These are phyloP conservation scores for Aquilaria sinensis DNA, from an alignment of 345 rosid genomes.

Conservation along the genomic window DNA sequence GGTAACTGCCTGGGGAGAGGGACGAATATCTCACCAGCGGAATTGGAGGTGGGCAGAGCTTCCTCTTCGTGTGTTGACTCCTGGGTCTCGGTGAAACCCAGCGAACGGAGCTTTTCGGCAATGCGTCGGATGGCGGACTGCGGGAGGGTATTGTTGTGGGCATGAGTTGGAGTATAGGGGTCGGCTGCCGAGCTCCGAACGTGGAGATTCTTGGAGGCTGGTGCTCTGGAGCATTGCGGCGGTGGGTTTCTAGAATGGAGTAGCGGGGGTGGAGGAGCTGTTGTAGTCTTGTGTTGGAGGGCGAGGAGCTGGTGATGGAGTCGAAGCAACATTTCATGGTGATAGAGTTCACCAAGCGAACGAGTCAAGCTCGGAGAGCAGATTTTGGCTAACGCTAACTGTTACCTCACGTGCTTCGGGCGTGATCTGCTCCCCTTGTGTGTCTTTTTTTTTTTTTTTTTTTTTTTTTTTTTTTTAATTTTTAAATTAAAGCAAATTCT, in stretches of 20 bases:
- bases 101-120: slow-evolving; percentile 91
- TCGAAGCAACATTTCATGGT: slow-evolving; percentile 41
- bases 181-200: slow-evolving; percentile 27
- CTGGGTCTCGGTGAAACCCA: slow-evolving; percentile 52
- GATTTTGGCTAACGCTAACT: too few relatives aligned
- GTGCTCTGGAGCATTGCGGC: slow-evolving; percentile 12
- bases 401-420: too few relatives aligned
- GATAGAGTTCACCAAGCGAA: too few relatives aligned
- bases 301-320: slow-evolving; percentile 19
- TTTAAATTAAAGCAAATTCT: too few relatives aligned
- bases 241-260: slow-evolving; percentile 21
- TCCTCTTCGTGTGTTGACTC: slow-evolving; percentile 3
- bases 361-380: too few relatives aligned
- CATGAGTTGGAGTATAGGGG: slow-evolving; percentile 4
- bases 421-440: too few relatives aligned
- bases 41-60: slow-evolving; percentile 1
- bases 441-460: too few relatives aligned
- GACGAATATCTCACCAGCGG: slow-evolving; percentile 76
- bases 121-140: slow-evolving; percentile 78
- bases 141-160: slow-evolving; percentile 27
- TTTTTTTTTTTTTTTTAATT: too few relatives aligned
- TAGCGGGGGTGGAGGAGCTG: slow-evolving; percentile 19
- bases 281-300: slow-evolving; percentile 23
- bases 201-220: slow-evolving; percentile 19
- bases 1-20: slow-evolving; percentile 63